phyloP scores from a whole-genome alignment of 495 filamentous ascomycete species.

The Cryomyces antarcticus region DNA sequence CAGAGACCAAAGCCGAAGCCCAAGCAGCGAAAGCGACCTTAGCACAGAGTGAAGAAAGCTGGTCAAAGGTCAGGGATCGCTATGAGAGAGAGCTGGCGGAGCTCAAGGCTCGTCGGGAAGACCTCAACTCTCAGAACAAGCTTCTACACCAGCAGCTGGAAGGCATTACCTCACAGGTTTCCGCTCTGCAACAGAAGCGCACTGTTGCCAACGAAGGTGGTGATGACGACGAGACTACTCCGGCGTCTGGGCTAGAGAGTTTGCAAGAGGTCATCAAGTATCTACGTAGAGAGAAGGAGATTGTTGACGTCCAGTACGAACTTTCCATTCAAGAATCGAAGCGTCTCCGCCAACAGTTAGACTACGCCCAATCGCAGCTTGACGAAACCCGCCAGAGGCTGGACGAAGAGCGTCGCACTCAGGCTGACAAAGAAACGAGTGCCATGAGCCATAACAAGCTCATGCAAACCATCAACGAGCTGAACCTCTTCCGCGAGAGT shows the following conservation, averaged over 20 bases:
- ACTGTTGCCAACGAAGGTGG: constrained; percentile 26
- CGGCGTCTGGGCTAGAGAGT: constrained; percentile 36
- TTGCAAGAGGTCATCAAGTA: constrained; percentile 78
- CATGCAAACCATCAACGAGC: constrained; percentile 80
- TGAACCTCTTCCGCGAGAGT: constrained; percentile 88
- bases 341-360: constrained; percentile 71
- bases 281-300: constrained; percentile 89
- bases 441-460: constrained; percentile 65
- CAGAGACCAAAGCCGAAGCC: constrained; percentile 48
- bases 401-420: constrained; percentile 63
- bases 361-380: constrained; percentile 65
- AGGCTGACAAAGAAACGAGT: constrained; percentile 47
- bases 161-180: constrained; percentile 55
- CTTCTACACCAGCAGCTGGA: constrained; percentile 78
- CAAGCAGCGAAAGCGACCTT: constrained; percentile 64
- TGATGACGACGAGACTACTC: constrained; percentile 20
- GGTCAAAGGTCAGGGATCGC: constrained; percentile 57
- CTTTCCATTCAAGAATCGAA: constrained; percentile 69
- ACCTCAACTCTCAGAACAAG: constrained; percentile 67
- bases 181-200: constrained; percentile 53
- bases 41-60: constrained; percentile 64
- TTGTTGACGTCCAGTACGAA: constrained; percentile 86
- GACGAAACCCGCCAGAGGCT: constrained; percentile 74
- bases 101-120: constrained; percentile 53
- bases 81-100: constrained; percentile 73